These are phyloP conservation scores for Orobanche coerulescens DNA, from an alignment of 257 asterid genomes.

Conservation along the genomic window DNA sequence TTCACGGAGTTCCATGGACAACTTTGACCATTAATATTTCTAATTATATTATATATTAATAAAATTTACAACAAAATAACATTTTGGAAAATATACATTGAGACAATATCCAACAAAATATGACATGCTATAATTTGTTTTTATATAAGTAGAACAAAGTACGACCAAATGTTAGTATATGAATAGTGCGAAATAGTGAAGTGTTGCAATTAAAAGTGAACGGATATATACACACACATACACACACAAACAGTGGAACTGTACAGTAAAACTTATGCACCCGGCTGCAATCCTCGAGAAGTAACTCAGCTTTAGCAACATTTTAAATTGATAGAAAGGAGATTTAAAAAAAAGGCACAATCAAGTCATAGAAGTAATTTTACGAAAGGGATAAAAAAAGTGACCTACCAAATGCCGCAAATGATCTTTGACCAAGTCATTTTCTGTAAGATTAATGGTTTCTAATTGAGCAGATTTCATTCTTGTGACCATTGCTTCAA, in stretches of 20 bases:
- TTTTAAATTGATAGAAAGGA: not conserved
- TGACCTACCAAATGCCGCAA: slow-evolving; percentile 73
- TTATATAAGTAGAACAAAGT: too few relatives aligned
- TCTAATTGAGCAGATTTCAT: slow-evolving; percentile 50
- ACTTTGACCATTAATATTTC: too few relatives aligned
- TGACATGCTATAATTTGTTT: too few relatives aligned
- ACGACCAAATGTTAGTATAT: too few relatives aligned
- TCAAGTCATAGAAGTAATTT: slow-evolving; percentile 1
- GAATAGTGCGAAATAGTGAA: too few relatives aligned
- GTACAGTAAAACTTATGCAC: not conserved
- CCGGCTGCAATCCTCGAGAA: not conserved
- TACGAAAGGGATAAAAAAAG: not conserved
- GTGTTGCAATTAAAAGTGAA: too few relatives aligned
- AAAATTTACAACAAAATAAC: too few relatives aligned
- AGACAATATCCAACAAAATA: too few relatives aligned
- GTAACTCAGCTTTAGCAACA: not conserved
- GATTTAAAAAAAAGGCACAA: not conserved
- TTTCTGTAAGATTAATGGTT: slow-evolving; percentile 65
- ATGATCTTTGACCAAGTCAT: slow-evolving; percentile 91
- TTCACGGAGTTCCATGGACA: too few relatives aligned
- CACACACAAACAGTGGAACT: not conserved
- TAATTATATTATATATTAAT: too few relatives aligned
- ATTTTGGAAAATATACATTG: too few relatives aligned
- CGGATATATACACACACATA: too few relatives aligned
- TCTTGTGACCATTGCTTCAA: slow-evolving; percentile 55